Evolutionary conservation across 116 monocot species (phyloP).

Genomic region (Zostera marina): DNA sequence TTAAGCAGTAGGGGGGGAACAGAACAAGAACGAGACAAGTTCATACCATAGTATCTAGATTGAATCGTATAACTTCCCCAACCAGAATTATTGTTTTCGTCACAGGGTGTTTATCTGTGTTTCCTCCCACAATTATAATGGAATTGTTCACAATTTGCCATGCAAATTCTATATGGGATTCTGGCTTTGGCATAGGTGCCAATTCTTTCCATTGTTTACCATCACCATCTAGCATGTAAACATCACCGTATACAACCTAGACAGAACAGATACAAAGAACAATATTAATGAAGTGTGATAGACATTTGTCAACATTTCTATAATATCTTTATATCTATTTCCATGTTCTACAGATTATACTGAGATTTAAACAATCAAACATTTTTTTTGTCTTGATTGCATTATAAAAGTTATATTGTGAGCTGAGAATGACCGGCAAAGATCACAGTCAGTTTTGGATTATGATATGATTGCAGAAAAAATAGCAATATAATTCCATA

Average conservation of each 20-base stretch:
- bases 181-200: constrained; percentile 89
- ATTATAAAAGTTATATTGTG: no score
- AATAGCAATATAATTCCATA: constrained; percentile 7
- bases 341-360: no score
- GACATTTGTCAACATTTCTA: no score
- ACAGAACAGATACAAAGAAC: background rate
- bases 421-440: no score
- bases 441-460: no score
- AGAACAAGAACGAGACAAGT: background rate
- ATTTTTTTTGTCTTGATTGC: no score
- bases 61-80: constrained; percentile 76
- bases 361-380: no score
- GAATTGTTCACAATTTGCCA: constrained; percentile 94
- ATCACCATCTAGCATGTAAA: constrained; percentile 81
- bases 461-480: no score
- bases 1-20: background rate
- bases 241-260: constrained; percentile 71
- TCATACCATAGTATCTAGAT: constrained; percentile 55
- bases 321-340: no score
- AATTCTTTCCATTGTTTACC: constrained; percentile 58
- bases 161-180: constrained; percentile 98
- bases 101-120: constrained; percentile 87
- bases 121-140: constrained; percentile 73
- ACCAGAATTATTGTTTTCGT: constrained; percentile 91
- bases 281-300: background rate